Percentiles rank a stretch among this genome's conserved stretches.
These are phyloP conservation scores for Pythium apleroticum DNA, from an alignment of 352 stramenopile genomes.

Conservation along the genomic window DNA sequence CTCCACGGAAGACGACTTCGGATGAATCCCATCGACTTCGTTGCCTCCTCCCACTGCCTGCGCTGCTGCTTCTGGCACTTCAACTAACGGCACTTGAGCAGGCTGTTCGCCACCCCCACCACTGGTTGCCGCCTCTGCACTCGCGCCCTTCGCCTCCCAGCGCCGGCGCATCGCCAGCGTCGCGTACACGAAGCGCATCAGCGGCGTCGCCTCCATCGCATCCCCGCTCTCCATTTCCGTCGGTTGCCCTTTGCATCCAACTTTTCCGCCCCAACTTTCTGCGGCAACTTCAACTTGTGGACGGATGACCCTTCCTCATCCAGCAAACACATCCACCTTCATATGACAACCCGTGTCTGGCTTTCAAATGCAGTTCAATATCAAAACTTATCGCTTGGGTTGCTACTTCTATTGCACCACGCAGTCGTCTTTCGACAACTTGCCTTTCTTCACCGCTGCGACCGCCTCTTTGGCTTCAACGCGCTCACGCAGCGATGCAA, in stretches of 20 bases:
- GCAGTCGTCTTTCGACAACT: conserved; percentile 57
- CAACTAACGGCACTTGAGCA: not conserved
- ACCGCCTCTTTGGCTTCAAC: conserved; percentile 51
- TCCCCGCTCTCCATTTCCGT: not conserved
- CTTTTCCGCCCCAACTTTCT: conserved; percentile 15
- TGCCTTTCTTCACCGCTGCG: conserved; percentile 36
- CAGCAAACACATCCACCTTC: not conserved
- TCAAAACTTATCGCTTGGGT: not conserved
- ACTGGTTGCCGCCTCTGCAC: not conserved
- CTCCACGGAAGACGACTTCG: no score
- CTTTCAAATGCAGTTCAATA: not conserved
- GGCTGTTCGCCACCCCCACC: not conserved
- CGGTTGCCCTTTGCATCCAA: conserved; percentile 6
- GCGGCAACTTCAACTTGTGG: conserved; percentile 33
- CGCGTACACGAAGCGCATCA: conserved; percentile 35
- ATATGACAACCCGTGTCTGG: conserved; percentile 7
- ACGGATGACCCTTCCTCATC: not conserved
- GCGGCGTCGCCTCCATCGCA: conserved; percentile 11
- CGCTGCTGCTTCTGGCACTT: not conserved
- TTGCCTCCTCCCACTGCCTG: not conserved
- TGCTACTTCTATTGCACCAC: conserved; percentile 40
- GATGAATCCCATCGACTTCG: not conserved
- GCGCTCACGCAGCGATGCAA: conserved; percentile 52
- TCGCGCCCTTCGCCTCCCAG: conserved; percentile 15
- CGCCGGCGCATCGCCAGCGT: conserved; percentile 33